These are phyloP conservation scores for Quercus robur DNA, from an alignment of 306 rosid genomes.

Conservation along the genomic window DNA sequence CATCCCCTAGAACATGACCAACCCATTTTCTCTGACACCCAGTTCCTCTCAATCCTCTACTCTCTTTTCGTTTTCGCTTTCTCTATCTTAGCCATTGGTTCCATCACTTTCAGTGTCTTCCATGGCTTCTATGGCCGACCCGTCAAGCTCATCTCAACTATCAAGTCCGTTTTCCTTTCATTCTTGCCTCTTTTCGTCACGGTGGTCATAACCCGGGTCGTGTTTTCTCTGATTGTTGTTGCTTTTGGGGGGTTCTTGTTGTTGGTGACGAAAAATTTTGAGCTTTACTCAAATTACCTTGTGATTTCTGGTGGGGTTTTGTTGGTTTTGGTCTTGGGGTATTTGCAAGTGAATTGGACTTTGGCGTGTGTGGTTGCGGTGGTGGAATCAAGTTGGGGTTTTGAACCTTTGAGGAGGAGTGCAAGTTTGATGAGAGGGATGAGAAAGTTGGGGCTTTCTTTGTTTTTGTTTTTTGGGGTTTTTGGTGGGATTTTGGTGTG, in stretches of 20 bases:
- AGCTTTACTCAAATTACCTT: constrained; percentile 27
- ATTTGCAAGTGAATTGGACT: constrained; percentile 52
- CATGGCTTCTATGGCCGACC: constrained; percentile 50
- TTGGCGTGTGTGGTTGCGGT: constrained; percentile 41
- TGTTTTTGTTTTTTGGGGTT: constrained; percentile 34
- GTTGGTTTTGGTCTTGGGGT: constrained; percentile 12
- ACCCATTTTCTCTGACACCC: neutral
- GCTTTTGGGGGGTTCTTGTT: constrained; percentile 9
- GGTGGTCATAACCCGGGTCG: constrained; percentile 4
- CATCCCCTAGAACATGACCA: neutral
- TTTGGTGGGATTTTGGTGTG: constrained; percentile 29
- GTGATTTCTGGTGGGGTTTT: constrained; percentile 4
- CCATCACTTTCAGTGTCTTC: constrained; percentile 53
- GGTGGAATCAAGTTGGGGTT: constrained; percentile 48
- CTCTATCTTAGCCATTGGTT: constrained; percentile 37
- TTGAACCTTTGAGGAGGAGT: constrained; percentile 41
- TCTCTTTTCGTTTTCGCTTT: constrained; percentile 21
- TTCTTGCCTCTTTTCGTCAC: constrained; percentile 49
- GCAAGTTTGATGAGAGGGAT: constrained; percentile 36
- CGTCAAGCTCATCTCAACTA: constrained; percentile 40
- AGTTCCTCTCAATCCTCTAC: constrained; percentile 15
- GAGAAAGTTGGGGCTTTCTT: constrained; percentile 32
- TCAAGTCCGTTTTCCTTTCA: constrained; percentile 34
- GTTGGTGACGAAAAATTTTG: constrained; percentile 4
- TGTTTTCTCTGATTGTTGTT: neutral